phyloP scores from a whole-genome alignment of 164 flowering plant species.

The Protea cynaroides region DNA sequence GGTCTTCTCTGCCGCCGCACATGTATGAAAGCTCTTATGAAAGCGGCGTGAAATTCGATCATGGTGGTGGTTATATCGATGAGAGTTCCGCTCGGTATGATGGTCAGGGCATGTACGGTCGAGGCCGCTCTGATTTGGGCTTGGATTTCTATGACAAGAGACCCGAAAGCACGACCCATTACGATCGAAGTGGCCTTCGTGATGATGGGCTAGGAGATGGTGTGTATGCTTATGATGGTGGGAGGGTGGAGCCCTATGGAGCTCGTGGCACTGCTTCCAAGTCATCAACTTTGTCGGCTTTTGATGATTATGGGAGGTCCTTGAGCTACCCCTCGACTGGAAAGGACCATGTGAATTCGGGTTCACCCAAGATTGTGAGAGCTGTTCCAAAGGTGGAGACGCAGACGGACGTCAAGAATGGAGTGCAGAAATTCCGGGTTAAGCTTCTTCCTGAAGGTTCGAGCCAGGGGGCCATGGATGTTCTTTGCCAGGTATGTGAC shows the following conservation, averaged over 20 bases:
- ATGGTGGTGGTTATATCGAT: conserved; percentile 27
- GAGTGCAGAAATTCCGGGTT: conserved; percentile 89
- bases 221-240: conserved; percentile 69
- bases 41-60: conserved; percentile 30
- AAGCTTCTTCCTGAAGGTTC: conserved; percentile 82
- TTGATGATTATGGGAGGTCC: conserved; percentile 94
- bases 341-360: conserved; percentile 24
- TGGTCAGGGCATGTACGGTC: conserved; percentile 18
- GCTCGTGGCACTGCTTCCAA: conserved; percentile 72
- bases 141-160: conserved; percentile 15
- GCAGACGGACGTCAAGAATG: conserved; percentile 65
- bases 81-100: conserved; percentile 33
- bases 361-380: conserved; percentile 50
- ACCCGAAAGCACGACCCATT: conserved; percentile 11
- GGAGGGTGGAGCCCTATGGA: conserved; percentile 81
- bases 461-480: conserved; percentile 83
- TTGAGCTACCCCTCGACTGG: conserved; percentile 19
- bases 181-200: conserved; percentile 18
- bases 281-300: conserved; percentile 53
- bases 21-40: conserved; percentile 36
- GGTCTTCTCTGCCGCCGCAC: conserved; percentile 23
- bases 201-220: conserved; percentile 51
- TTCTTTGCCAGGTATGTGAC: conserved; percentile 84
- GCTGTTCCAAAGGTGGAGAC: conserved; percentile 88
- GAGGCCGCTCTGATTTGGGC: conserved; percentile 22